Evolutionary conservation across 2,329 filamentous ascomycete species (phyloP).

Genomic region (Pyrenophora tritici-repentis): DNA sequence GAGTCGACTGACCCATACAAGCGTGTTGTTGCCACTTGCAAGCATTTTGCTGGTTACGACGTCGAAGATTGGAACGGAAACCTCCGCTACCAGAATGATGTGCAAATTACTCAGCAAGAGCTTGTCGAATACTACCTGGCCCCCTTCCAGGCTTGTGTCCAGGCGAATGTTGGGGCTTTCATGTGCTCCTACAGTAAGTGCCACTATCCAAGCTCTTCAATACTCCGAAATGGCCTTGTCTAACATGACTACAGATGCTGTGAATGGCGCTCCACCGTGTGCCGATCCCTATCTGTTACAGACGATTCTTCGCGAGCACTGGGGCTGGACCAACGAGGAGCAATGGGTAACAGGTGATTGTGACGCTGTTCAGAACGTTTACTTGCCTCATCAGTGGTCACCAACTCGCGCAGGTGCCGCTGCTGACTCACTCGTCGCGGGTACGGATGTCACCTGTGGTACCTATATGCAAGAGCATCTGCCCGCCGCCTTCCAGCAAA

Average conservation of each 20-base stretch:
- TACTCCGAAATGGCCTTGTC: background rate
- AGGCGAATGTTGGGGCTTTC: conserved; percentile 54
- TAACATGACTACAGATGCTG: conserved; percentile 55
- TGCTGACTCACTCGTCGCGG: conserved; percentile 33
- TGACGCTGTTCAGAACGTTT: conserved; percentile 65
- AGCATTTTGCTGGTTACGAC: conserved; percentile 48
- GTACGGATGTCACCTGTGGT: conserved; percentile 32
- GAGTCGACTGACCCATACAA: conserved; percentile 37
- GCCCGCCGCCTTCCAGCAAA: conserved; percentile 23
- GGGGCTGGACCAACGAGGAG: conserved; percentile 65
- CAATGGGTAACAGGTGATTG: conserved; percentile 70
- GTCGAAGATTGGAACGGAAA: conserved; percentile 42
- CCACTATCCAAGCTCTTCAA: too few species aligned
- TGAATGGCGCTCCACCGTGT: conserved; percentile 70
- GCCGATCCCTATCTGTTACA: conserved; percentile 67
- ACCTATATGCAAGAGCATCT: conserved; percentile 32
- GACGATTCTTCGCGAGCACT: conserved; percentile 67
- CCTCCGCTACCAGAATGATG: conserved; percentile 57
- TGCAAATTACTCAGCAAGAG: conserved; percentile 64
- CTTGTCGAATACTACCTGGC: conserved; percentile 71
- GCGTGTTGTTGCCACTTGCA: conserved; percentile 38
- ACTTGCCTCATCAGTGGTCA: conserved; percentile 52
- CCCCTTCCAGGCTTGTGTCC: conserved; percentile 62
- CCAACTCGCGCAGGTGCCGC: conserved; percentile 33
- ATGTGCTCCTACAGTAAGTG: conserved; percentile 59